phyloP scores from a whole-genome alignment of 176 grass and related monocot species.

The Poa pratensis region DNA sequence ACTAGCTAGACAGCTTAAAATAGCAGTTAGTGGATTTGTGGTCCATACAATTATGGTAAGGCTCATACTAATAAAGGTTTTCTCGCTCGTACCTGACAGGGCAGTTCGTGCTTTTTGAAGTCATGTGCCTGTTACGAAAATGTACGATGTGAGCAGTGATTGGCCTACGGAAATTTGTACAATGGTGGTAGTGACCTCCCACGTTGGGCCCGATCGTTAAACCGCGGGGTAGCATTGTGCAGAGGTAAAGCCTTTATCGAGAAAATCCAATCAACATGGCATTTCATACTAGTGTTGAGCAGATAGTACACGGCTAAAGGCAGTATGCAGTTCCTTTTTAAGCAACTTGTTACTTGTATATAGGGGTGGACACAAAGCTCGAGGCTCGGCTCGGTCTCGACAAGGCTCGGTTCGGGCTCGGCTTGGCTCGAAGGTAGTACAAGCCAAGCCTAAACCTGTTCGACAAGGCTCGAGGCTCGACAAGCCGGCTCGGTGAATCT shows the following conservation, averaged over 20 bases:
- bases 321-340: background rate
- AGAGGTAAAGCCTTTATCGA: constrained; percentile 29
- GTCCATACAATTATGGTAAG: constrained; percentile 52
- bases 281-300: constrained; percentile 20
- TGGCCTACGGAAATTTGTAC: constrained; percentile 12
- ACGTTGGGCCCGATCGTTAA: constrained; percentile 30
- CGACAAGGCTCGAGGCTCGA: too few relatives aligned
- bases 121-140: background rate
- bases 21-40: constrained; percentile 55
- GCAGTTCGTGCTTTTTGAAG: constrained; percentile 42
- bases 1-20: constrained; percentile 36
- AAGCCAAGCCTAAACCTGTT: too few relatives aligned
- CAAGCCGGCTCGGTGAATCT: too few relatives aligned
- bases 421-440: too few relatives aligned
- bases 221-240: background rate
- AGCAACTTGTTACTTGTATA: background rate
- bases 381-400: too few relatives aligned
- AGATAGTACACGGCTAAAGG: background rate
- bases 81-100: background rate
- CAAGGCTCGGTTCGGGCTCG: too few relatives aligned
- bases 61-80: constrained; percentile 38
- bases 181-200: background rate
- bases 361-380: background rate
- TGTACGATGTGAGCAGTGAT: background rate
- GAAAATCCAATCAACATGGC: constrained; percentile 9